Percentiles rank a stretch among this genome's conserved stretches.
Conservation (phyloP, 208 protist species). For the Acanthamoeba culbertsoni region DNA sequence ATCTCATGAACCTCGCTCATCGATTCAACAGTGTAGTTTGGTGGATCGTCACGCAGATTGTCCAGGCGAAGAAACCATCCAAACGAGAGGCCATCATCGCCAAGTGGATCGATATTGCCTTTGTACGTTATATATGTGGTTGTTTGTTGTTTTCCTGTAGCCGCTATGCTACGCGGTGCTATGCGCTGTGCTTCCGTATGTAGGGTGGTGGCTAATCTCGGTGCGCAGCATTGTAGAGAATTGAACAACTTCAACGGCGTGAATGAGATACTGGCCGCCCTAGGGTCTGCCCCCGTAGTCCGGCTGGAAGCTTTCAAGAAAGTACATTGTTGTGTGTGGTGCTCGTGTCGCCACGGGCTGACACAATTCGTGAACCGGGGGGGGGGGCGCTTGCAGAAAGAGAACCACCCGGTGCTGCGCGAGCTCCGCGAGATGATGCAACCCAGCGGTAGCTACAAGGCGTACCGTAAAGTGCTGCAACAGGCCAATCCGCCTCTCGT, state of each 20-base stretch:
- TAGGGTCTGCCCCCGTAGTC: neutral
- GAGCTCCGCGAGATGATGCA: conserved; percentile 28
- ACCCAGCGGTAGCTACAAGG: neutral
- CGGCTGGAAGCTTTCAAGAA: conserved; percentile 48
- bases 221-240: neutral
- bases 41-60: conserved; percentile 40
- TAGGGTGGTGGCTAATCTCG: too few relatives aligned
- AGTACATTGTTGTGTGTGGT: neutral
- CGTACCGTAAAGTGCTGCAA: neutral
- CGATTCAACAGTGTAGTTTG: neutral
- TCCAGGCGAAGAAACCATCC: neutral
- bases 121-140: too few relatives aligned
- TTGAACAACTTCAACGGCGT: conserved; percentile 68
- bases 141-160: too few relatives aligned
- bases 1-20: conserved; percentile 1
- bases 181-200: too few relatives aligned
- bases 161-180: too few relatives aligned
- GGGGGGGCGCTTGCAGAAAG: neutral
- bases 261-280: conserved; percentile 47
- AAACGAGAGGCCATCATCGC: neutral
- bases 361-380: neutral
- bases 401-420: neutral
- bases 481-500: conserved; percentile 61
- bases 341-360: neutral
- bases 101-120: conserved; percentile 46